A percentile compares a stretch with the other conserved stretches of the same genome.
Evolutionary conservation across 768 basidiomycete genomes (phyloP).

Genomic region (Inosperma sp.): DNA sequence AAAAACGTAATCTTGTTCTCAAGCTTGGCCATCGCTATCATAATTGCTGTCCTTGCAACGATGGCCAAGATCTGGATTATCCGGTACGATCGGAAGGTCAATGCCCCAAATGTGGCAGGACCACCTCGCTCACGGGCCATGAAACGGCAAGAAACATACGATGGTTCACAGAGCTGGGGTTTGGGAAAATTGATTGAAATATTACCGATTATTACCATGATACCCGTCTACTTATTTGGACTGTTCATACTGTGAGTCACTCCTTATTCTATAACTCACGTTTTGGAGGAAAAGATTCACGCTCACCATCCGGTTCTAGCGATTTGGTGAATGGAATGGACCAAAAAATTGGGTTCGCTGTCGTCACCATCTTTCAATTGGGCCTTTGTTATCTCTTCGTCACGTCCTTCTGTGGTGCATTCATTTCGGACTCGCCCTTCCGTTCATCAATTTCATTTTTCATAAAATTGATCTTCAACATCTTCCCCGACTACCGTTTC

Average conservation of each 20-base stretch:
- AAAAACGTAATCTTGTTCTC: too few relatives aligned
- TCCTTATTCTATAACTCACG: not conserved
- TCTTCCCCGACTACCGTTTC: not conserved
- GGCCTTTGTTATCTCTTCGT: not conserved
- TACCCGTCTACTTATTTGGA: not conserved
- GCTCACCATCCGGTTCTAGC: not conserved
- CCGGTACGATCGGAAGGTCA: too few relatives aligned
- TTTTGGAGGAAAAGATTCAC: too few relatives aligned
- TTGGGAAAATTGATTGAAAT: not conserved
- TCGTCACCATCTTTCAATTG: not conserved
- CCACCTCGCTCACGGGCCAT: too few relatives aligned
- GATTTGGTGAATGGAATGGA: not conserved
- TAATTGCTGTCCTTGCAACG: too few relatives aligned
- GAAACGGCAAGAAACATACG: too few relatives aligned
- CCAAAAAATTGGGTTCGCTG: not conserved
- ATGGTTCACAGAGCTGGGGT: too few relatives aligned
- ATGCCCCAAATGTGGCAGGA: too few relatives aligned
- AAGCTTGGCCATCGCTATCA: too few relatives aligned
- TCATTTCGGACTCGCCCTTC: not conserved
- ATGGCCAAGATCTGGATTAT: too few relatives aligned
- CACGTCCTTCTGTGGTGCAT: slow-evolving; percentile 2
- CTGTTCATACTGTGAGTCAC: not conserved
- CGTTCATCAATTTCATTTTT: not conserved
- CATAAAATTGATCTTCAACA: not conserved
- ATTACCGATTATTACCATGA: not conserved